phyloP scores from a whole-genome alignment of 2,329 filamentous ascomycete genomes.

The Fonsecaea monophora region DNA sequence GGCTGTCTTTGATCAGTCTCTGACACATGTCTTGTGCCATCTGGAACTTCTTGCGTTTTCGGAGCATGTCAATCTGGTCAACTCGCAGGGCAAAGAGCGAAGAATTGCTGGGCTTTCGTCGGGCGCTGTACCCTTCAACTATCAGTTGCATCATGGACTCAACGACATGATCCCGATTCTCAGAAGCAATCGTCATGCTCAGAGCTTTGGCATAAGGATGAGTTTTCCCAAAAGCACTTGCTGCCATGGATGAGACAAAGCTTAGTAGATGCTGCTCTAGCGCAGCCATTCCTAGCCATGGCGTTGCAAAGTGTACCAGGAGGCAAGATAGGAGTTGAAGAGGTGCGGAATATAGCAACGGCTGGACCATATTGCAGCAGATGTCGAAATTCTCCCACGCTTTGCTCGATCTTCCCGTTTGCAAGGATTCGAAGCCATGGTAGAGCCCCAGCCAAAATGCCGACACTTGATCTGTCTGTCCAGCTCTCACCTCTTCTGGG shows the following conservation, averaged over 20 bases:
- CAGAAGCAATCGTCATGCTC: slow-evolving; percentile 12
- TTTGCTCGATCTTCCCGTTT: slow-evolving; percentile 19
- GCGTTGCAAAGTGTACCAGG: slow-evolving; percentile 30
- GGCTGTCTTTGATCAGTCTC: slow-evolving; percentile 29
- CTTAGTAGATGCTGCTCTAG: slow-evolving; percentile 28
- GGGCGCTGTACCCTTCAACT: slow-evolving; percentile 23
- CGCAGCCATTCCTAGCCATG: slow-evolving; percentile 27
- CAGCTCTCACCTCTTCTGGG: slow-evolving; percentile 24
- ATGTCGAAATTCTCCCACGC: slow-evolving; percentile 26
- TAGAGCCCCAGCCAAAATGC: slow-evolving; percentile 33
- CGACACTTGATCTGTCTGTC: slow-evolving; percentile 30
- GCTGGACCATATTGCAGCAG: slow-evolving; percentile 31
- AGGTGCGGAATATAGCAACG: slow-evolving; percentile 27
- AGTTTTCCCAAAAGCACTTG: slow-evolving; percentile 15
- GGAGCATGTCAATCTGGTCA: slow-evolving; percentile 34
- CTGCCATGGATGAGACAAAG: slow-evolving; percentile 29
- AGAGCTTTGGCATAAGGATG: slow-evolving; percentile 28
- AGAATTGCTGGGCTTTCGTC: slow-evolving; percentile 27
- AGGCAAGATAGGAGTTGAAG: slow-evolving; percentile 33
- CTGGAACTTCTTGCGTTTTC: slow-evolving; percentile 26
- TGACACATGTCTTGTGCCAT: slow-evolving; percentile 24
- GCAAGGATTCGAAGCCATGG: slow-evolving; percentile 25
- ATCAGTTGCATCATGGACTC: slow-evolving; percentile 34
- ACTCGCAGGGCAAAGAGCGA: slow-evolving; percentile 32
- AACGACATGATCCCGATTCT: slow-evolving; percentile 17